Evolutionary conservation across 2,329 filamentous ascomycete genomes (phyloP).

Genomic region (Cladophialophora immunda): DNA sequence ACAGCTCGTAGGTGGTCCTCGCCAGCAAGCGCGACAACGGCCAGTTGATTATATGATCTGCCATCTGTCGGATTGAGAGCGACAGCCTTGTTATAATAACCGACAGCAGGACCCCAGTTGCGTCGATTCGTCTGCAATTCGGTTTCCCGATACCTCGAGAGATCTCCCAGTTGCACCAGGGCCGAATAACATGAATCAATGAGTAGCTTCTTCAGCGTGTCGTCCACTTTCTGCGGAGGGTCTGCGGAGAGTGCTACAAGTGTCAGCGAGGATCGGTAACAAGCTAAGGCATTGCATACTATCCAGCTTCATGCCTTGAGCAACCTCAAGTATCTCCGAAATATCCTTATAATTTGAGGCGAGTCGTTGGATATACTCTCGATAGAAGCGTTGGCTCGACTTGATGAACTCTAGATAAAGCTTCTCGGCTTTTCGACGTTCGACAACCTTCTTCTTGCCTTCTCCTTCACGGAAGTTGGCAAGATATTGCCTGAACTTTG

Average conservation of each 20-base stretch:
- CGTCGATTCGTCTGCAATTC: constrained; percentile 76
- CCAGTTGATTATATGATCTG: constrained; percentile 87
- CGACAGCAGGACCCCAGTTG: constrained; percentile 80
- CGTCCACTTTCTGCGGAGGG: constrained; percentile 56
- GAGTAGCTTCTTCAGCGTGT: constrained; percentile 62
- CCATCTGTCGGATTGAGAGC: constrained; percentile 81
- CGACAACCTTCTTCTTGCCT: constrained; percentile 64
- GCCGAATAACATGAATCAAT: constrained; percentile 84
- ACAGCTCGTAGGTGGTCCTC: constrained; percentile 83
- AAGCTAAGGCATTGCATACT: constrained; percentile 47
- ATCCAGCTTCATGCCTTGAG: constrained; percentile 59
- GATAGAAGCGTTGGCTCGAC: constrained; percentile 87
- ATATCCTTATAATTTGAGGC: constrained; percentile 67
- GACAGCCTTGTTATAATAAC: constrained; percentile 84
- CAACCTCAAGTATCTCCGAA: constrained; percentile 66
- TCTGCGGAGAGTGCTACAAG: constrained; percentile 57
- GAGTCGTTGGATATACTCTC: constrained; percentile 81
- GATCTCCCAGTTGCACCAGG: constrained; percentile 85
- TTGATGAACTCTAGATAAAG: constrained; percentile 86
- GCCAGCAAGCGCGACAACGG: constrained; percentile 80
- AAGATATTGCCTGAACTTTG: constrained; percentile 76
- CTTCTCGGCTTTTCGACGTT: constrained; percentile 80
- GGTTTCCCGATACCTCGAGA: constrained; percentile 82
- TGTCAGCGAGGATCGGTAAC: constrained; percentile 38
- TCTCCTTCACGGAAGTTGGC: constrained; percentile 60